phyloP scores from a whole-genome alignment of 2,329 filamentous ascomycete species.

The Beauveria asiatica region DNA sequence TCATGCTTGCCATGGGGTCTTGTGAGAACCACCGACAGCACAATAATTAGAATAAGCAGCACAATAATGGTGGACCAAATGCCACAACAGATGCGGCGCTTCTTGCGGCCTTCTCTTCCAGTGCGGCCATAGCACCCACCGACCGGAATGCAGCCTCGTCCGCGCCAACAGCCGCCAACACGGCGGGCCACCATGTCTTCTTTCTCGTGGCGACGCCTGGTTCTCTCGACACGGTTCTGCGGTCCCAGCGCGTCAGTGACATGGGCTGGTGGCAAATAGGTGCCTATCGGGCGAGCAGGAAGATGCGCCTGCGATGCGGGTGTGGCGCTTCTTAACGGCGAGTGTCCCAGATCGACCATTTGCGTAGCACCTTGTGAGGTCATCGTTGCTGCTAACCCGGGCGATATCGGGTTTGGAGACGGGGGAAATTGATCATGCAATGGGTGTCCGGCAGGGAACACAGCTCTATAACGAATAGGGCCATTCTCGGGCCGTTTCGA shows the following conservation, averaged over 20 bases:
- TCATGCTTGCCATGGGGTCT: slow-evolving; percentile 18
- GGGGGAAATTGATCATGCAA: slow-evolving; percentile 40
- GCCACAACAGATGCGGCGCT: slow-evolving; percentile 50
- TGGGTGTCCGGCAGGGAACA: slow-evolving; percentile 48
- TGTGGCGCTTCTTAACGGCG: slow-evolving; percentile 21
- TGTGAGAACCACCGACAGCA: slow-evolving; percentile 49
- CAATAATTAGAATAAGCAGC: slow-evolving; percentile 48
- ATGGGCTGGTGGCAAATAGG: slow-evolving; percentile 37
- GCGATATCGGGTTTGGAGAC: slow-evolving; percentile 54
- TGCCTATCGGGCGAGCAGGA: slow-evolving; percentile 36
- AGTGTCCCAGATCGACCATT: slow-evolving; percentile 51
- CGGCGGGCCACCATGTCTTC: slow-evolving; percentile 53
- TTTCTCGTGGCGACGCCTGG: slow-evolving; percentile 51
- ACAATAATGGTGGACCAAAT: slow-evolving; percentile 42
- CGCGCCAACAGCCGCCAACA: slow-evolving; percentile 55
- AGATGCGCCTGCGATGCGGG: slow-evolving; percentile 20
- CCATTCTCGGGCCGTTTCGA: slow-evolving; percentile 29
- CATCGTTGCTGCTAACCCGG: slow-evolving; percentile 53
- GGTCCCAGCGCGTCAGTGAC: slow-evolving; percentile 31
- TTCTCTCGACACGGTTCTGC: slow-evolving; percentile 39
- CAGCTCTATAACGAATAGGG: slow-evolving; percentile 43
- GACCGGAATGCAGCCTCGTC: slow-evolving; percentile 52
- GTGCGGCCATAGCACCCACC: slow-evolving; percentile 57
- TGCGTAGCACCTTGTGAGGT: slow-evolving; percentile 52
- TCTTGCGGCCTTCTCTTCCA: slow-evolving; percentile 55